These are phyloP conservation scores for Tieghemostelium lacteum DNA, from an alignment of 78 protist species.

Conservation along the genomic window DNA sequence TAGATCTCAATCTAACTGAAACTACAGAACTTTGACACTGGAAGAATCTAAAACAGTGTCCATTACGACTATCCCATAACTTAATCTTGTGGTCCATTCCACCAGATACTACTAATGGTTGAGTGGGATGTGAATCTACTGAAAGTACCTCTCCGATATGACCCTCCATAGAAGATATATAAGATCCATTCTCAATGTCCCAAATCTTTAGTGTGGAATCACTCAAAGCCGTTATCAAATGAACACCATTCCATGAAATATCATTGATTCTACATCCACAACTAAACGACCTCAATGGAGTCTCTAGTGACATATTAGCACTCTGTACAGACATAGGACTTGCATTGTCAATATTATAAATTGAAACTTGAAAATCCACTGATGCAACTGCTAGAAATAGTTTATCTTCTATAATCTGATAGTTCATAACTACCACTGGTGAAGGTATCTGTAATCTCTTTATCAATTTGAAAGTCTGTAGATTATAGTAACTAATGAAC, in stretches of 20 bases:
- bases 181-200: constrained; percentile 39
- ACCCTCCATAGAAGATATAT: constrained; percentile 3
- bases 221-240: constrained; percentile 35
- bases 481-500: constrained; percentile 4
- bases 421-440: background rate
- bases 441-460: background rate
- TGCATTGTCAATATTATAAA: background rate
- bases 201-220: constrained; percentile 28
- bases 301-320: background rate
- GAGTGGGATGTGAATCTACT: constrained; percentile 37
- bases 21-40: background rate
- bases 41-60: constrained; percentile 42
- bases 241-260: constrained; percentile 25
- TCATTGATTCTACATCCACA: background rate
- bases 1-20: constrained; percentile 14
- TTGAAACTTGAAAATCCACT: background rate
- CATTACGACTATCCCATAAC: constrained; percentile 44
- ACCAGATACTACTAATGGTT: constrained; percentile 40
- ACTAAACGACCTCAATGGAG: constrained; percentile 7
- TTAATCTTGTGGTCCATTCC: constrained; percentile 23
- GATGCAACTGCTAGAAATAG: constrained; percentile 28
- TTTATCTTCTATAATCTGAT: constrained; percentile 18
- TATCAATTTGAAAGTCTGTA: constrained; percentile 3
- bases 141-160: background rate
- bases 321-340: background rate